phyloP scores from a whole-genome alignment of 129 eudicot genomes.

The Chrysanthemum lavandulifolium region DNA sequence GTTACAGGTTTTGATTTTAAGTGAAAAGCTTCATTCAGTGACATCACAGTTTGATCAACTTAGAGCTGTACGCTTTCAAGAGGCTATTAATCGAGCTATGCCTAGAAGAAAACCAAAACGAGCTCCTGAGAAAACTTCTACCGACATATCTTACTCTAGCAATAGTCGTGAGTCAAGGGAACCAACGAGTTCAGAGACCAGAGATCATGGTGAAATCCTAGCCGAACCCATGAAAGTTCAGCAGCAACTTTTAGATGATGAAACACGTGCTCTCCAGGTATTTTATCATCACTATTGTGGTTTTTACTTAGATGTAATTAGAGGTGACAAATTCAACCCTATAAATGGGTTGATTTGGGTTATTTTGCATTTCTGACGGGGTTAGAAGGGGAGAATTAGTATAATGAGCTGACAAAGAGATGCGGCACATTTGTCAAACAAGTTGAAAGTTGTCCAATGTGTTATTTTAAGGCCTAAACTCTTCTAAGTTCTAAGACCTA shows the following conservation, averaged over 20 bases:
- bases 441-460: background rate
- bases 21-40: conserved; percentile 91
- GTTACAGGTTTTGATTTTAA: conserved; percentile 73
- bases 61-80: too few relatives aligned
- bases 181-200: too few relatives aligned
- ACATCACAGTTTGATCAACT: conserved; percentile 50
- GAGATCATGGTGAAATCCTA: too few relatives aligned
- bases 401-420: background rate
- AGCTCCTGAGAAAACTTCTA: too few relatives aligned
- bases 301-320: background rate
- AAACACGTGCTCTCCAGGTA: too few relatives aligned
- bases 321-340: too few relatives aligned
- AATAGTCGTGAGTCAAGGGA: too few relatives aligned
- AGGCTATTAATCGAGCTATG: too few relatives aligned
- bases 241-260: conserved; percentile 18
- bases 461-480: background rate
- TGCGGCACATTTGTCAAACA: background rate
- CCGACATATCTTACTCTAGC: too few relatives aligned
- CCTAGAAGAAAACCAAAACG: too few relatives aligned
- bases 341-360: background rate
- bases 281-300: conserved; percentile 16
- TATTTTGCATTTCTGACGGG: background rate
- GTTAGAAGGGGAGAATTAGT: background rate
- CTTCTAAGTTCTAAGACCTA: background rate
- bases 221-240: too few relatives aligned